Conservation (phyloP, 306 rosid genomes). For the Spatholobus suberectus region DNA sequence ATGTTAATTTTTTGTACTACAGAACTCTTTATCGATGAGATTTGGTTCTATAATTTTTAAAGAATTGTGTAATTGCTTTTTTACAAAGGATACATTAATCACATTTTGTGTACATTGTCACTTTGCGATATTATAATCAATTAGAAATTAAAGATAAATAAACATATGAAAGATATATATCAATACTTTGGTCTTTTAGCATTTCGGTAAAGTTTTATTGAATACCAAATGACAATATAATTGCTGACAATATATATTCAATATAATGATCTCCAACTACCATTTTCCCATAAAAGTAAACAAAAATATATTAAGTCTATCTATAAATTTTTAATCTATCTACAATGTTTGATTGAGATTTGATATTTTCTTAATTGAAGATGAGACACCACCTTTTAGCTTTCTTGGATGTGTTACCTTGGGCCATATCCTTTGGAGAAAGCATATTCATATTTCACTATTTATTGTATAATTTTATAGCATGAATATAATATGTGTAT, state of each 20-base stretch:
- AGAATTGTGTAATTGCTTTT: neutral
- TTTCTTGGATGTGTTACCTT: neutral
- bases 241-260: neutral
- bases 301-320: neutral
- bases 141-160: neutral
- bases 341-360: neutral
- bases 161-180: neutral
- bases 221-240: neutral
- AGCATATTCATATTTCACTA: neutral
- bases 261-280: neutral
- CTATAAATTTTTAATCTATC: too few relatives aligned
- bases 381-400: neutral
- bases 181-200: neutral
- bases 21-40: neutral
- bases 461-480: neutral
- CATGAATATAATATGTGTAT: neutral
- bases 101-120: neutral
- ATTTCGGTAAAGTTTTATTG: neutral
- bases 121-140: neutral
- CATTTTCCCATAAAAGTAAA: neutral
- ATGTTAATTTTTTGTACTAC: neutral
- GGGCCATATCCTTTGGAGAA: neutral
- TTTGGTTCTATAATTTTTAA: neutral
- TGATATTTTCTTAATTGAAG: neutral
- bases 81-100: neutral